A percentile compares a stretch with the other conserved stretches of the same genome.
phyloP scores from a whole-genome alignment of 768 basidiomycete genomes.

The Rhodotorula toruloides region DNA sequence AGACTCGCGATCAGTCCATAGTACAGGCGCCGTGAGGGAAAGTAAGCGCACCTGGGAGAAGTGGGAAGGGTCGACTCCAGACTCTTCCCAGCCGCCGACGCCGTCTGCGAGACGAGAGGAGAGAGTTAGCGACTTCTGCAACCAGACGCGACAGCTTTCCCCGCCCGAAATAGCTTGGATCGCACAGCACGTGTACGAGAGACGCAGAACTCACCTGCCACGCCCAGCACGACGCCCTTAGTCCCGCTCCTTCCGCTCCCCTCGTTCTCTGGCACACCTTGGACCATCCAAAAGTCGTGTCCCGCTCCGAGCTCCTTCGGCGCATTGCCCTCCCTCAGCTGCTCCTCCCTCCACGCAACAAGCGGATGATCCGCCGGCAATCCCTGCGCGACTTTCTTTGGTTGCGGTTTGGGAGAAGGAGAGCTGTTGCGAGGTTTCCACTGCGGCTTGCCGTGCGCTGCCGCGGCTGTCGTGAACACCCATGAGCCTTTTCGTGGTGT shows the following conservation, averaged over 20 bases:
- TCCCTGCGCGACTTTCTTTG: background rate
- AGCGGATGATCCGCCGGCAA: constrained; percentile 9
- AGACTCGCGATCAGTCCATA: background rate
- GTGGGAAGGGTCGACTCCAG: constrained; percentile 76
- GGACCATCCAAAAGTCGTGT: constrained; percentile 30
- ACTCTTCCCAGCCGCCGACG: constrained; percentile 83
- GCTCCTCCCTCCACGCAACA: constrained; percentile 17
- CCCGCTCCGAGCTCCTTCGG: constrained; percentile 24
- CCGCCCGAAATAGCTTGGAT: no score
- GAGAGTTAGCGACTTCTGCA: background rate
- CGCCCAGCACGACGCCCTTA: constrained; percentile 28
- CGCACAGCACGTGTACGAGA: background rate
- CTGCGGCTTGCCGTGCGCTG: constrained; percentile 17
- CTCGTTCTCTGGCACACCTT: background rate
- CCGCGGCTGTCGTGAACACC: constrained; percentile 8
- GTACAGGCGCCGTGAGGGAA: no score
- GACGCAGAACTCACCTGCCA: constrained; percentile 14
- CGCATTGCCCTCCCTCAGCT: background rate
- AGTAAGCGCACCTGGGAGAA: constrained; percentile 54
- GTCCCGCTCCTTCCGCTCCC: constrained; percentile 6
- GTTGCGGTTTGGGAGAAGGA: background rate
- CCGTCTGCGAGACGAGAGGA: constrained; percentile 60
- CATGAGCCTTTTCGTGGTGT: no score
- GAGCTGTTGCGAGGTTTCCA: background rate
- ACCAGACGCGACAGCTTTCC: no score